Base-by-base conservation (phyloP, 2,329 filamentous ascomycete genomes). In the Knufia petricola region DNA sequence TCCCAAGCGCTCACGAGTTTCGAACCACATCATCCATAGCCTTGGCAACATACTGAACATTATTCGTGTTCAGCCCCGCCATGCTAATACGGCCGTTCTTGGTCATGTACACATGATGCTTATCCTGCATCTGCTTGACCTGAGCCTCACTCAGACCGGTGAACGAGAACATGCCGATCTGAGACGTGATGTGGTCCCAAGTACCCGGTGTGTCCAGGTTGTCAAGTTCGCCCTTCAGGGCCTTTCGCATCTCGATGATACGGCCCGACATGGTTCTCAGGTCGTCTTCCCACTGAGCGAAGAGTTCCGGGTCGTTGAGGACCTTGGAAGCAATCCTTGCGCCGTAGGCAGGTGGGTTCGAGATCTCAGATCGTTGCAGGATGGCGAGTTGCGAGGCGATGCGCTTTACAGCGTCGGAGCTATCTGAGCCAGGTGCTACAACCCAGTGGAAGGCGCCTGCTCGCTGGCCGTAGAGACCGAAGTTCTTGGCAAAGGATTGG, bases 61-160 rank as follows among this genome's bases (percentile, higher is more conserved):
- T 98, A 61, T 82, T 72, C 21, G 86, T 85, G 68, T 96, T 96
- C 57, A 96, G 71, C n/a, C 92, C 92, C 3, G 92, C 92, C 90
- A 98, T 96, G 64, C 86, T 94, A 69, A 96, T 95, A 42, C 92
- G 84, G 19, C 92, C 92, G 63, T 98, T 98, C 79, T 95, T 95
- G 57, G 90, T 96, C 71, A 74, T 72, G 50, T 73, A 74, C 36
- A 74, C 64, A 52, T 74, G 71, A 65, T 68, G 72, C 60, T 73
- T 70, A 46, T 70, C 67, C 26, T 68, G 60, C 52, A 73, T 56
- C 40, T 64, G 59, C 55, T 61, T 56, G 2, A 78, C 73, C 53
- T 78, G 74, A 2, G 61, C 51, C 50, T 72, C 68, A 3, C 52
- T 70, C 51, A 79, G 61, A 0, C 76, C 76, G 0, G 74, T 75